These are phyloP conservation scores for Coprinopsis marcescibilis DNA, from an alignment of 768 basidiomycete genomes.

Conservation along the genomic window DNA sequence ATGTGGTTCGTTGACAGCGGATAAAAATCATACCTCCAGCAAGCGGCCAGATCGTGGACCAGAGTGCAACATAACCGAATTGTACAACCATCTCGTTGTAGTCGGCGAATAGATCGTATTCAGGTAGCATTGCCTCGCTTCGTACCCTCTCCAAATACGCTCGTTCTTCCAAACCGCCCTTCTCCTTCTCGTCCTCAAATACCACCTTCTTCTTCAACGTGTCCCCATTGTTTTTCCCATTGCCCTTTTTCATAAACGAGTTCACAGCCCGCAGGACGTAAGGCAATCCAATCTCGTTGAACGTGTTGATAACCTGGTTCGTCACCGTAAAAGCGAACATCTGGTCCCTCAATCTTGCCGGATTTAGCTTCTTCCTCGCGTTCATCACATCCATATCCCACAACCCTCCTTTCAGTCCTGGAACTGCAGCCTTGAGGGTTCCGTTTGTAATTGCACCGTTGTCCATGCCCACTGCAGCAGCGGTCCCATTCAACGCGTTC, in stretches of 20 bases:
- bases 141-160: conserved; percentile 77
- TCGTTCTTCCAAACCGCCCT: conserved; percentile 59
- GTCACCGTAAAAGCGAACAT: conserved; percentile 93
- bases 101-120: conserved; percentile 78
- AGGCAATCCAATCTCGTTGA: conserved; percentile 78
- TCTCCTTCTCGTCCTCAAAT: conserved; percentile 63
- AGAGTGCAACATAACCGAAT: conserved; percentile 88
- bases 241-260: conserved; percentile 39
- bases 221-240: conserved; percentile 12
- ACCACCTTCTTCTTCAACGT: conserved; percentile 59
- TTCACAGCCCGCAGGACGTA: conserved; percentile 60
- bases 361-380: conserved; percentile 56
- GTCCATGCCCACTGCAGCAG: conserved; percentile 3
- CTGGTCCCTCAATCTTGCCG: conserved; percentile 74
- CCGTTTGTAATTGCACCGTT: not conserved
- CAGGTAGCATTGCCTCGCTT: conserved; percentile 70
- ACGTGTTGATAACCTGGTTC: conserved; percentile 75
- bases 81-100: conserved; percentile 97
- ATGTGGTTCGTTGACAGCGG: too few species aligned
- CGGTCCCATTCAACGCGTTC: conserved; percentile 27
- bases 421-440: conserved; percentile 10
- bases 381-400: conserved; percentile 50
- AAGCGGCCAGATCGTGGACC: conserved; percentile 93
- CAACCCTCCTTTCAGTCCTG: conserved; percentile 18
- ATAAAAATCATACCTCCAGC: conserved; percentile 52